phyloP scores from a whole-genome alignment of 2,329 filamentous ascomycete genomes.

The Neonectria punicea region DNA sequence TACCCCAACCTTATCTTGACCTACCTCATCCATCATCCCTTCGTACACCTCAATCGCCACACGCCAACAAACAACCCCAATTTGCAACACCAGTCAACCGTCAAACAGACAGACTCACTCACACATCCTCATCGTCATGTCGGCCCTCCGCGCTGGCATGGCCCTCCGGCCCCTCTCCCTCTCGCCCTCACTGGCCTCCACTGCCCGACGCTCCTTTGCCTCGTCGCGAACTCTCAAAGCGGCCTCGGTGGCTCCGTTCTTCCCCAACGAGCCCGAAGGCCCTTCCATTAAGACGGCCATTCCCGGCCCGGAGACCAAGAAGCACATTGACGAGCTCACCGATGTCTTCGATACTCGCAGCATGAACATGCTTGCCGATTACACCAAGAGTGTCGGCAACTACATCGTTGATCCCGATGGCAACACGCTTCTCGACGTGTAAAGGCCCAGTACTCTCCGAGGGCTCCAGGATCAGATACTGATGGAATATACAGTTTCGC shows the following conservation, averaged over 20 bases:
- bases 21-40: background rate
- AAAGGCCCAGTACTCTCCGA: conserved; percentile 44
- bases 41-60: background rate
- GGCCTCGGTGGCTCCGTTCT: conserved; percentile 53
- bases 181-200: conserved; percentile 28
- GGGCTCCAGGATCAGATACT: background rate
- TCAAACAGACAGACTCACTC: background rate
- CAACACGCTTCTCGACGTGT: conserved; percentile 79
- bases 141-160: conserved; percentile 45
- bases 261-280: conserved; percentile 61
- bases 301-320: conserved; percentile 79
- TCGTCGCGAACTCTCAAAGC: conserved; percentile 38
- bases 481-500: conserved; percentile 69
- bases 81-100: background rate
- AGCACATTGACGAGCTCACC: conserved; percentile 75
- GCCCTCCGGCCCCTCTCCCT: conserved; percentile 35
- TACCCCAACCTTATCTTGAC: conserved; percentile 5
- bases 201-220: conserved; percentile 39
- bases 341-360: conserved; percentile 87
- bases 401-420: conserved; percentile 81
- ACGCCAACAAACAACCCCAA: background rate
- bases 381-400: conserved; percentile 80
- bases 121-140: conserved; percentile 36
- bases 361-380: conserved; percentile 85
- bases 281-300: conserved; percentile 70